Conservation (phyloP, 192 early-diverging fungal species). For the Pilaira anomala region DNA sequence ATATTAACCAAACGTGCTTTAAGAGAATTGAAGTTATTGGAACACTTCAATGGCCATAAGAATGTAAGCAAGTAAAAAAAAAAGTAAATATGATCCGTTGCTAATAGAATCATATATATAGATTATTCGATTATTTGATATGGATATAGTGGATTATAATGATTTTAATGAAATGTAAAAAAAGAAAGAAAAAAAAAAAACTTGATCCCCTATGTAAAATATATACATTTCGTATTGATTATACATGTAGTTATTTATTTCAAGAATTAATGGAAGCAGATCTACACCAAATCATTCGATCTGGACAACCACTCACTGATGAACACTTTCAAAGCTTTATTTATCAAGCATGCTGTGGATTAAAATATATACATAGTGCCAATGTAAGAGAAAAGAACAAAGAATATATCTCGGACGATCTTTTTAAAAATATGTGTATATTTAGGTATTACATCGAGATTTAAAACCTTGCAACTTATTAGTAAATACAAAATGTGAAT, state of each 20-base stretch:
- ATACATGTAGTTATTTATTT: slow-evolving; percentile 42
- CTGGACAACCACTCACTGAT: slow-evolving; percentile 74
- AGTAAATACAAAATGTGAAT: slow-evolving; percentile 88
- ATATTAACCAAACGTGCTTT: slow-evolving; percentile 84
- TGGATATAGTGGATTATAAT: slow-evolving; percentile 67
- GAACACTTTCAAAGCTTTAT: slow-evolving; percentile 89
- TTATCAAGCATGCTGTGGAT: slow-evolving; percentile 83
- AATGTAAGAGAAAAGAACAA: too few relatives aligned
- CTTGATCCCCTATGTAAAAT: neutral
- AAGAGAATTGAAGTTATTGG: slow-evolving; percentile 86
- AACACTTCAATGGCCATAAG: slow-evolving; percentile 89
- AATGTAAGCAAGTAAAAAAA: slow-evolving; percentile 55
- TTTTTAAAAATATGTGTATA: neutral
- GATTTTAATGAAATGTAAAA: slow-evolving; percentile 74
- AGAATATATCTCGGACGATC: too few relatives aligned
- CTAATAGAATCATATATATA: slow-evolving; percentile 29
- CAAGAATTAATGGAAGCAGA: slow-evolving; percentile 89
- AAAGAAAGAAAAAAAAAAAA: neutral
- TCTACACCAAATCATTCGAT: slow-evolving; percentile 85
- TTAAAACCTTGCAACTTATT: slow-evolving; percentile 87
- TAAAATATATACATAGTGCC: slow-evolving; percentile 93
- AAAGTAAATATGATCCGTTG: neutral
- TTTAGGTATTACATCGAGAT: slow-evolving; percentile 78
- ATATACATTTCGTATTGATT: too few relatives aligned
- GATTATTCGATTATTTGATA: slow-evolving; percentile 78